phyloP scores from a whole-genome alignment of 2,329 filamentous ascomycete species.

The Clonostachys solani region DNA sequence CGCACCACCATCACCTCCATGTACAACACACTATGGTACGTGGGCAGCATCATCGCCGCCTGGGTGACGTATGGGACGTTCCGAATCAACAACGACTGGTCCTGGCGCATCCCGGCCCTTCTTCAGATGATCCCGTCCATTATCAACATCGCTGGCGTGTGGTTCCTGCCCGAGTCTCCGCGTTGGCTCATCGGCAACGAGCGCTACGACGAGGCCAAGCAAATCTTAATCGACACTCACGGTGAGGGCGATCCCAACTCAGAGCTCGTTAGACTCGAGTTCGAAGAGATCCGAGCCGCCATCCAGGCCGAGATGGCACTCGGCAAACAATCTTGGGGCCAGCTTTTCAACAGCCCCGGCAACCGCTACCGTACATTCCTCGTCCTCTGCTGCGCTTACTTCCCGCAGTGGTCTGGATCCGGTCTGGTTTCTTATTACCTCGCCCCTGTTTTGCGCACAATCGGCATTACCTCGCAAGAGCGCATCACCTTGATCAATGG shows the following conservation, averaged over 20 bases:
- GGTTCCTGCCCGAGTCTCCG: conserved; percentile 25
- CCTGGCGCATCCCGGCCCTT: conserved; percentile 39
- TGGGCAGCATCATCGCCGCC: conserved; percentile 9
- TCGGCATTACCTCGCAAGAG: conserved; percentile 32
- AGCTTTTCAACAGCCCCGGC: conserved; percentile 42
- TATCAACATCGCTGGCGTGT: conserved; percentile 14
- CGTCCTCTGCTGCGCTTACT: conserved; percentile 46
- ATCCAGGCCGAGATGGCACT: conserved; percentile 29
- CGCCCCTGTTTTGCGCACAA: conserved; percentile 41
- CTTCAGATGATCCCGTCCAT: conserved; percentile 38
- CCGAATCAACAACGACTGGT: conserved; percentile 24
- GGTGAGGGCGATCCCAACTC: conserved; percentile 35
- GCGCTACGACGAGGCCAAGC: conserved; percentile 14
- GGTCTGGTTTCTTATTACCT: conserved; percentile 27
- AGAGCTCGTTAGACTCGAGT: conserved; percentile 49
- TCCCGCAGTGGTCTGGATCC: conserved; percentile 41
- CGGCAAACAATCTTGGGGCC: conserved; percentile 54
- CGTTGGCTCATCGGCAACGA: conserved; percentile 22
- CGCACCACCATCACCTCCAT: conserved; percentile 5
- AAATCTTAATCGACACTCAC: conserved; percentile 17
- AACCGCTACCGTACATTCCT: conserved; percentile 43
- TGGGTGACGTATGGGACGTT: conserved; percentile 25
- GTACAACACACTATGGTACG: background rate
- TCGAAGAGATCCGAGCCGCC: conserved; percentile 49
- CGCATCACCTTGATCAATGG: conserved; percentile 40